phyloP scores from a whole-genome alignment of 345 rosid species.

The Gossypium thurberi region DNA sequence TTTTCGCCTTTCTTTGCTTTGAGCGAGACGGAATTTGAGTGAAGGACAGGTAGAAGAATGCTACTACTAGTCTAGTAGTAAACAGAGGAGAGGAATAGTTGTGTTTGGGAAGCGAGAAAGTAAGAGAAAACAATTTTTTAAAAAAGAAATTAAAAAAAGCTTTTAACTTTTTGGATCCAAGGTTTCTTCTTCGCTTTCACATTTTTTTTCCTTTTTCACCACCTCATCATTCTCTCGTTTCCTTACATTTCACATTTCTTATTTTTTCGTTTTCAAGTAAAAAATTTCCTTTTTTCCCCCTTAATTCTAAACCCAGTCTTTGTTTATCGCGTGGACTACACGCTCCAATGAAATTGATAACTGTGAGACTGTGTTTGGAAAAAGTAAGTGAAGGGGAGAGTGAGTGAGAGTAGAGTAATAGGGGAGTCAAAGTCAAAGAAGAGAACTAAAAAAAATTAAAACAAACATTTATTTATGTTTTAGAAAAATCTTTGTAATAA shows the following conservation, averaged over 20 bases:
- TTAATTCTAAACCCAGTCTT: not conserved
- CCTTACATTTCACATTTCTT: not conserved
- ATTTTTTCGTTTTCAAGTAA: not conserved
- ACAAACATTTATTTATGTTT: not conserved
- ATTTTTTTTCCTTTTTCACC: not conserved
- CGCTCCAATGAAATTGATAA: not conserved
- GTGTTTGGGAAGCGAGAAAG: constrained; percentile 42
- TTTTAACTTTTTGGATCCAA: not conserved
- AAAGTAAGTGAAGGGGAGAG: too few species aligned
- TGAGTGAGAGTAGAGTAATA: not conserved
- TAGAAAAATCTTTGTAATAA: not conserved
- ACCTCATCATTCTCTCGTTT: constrained; percentile 7
- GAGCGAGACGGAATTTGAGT: constrained; percentile 14
- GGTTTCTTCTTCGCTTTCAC: not conserved
- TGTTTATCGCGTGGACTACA: not conserved
- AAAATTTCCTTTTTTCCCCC: not conserved
- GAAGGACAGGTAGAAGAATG: constrained; percentile 23
- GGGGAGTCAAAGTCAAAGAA: constrained; percentile 1
- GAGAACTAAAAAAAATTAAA: not conserved
- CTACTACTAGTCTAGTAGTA: constrained; percentile 18
- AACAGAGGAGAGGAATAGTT: constrained; percentile 11
- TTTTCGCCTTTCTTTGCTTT: not conserved
- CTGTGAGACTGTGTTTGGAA: not conserved
- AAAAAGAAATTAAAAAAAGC: not conserved
- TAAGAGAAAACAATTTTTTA: not conserved